Conservation (phyloP, 2,329 filamentous ascomycete genomes). For the Aspergillus uvarum region DNA sequence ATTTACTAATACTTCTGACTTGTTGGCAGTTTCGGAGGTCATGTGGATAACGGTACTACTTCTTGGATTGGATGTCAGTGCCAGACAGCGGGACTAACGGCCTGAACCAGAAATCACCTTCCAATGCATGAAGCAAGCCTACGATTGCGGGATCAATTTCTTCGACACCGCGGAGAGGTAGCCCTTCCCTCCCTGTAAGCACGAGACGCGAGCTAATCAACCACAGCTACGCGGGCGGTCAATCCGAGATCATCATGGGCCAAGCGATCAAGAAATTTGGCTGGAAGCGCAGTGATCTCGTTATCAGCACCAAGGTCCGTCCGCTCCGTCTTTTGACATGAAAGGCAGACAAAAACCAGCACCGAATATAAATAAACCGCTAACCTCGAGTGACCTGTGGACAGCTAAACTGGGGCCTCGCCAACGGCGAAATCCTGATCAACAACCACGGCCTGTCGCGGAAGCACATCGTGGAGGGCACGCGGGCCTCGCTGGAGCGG, state of each 20-base stretch:
- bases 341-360: too few species aligned
- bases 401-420: constrained; percentile 62
- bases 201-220: not conserved
- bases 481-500: constrained; percentile 59
- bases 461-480: constrained; percentile 69
- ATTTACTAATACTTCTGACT: not conserved
- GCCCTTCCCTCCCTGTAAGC: not conserved
- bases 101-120: constrained; percentile 22
- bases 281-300: constrained; percentile 57
- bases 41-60: constrained; percentile 61
- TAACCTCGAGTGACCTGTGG: too few species aligned
- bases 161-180: constrained; percentile 57
- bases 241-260: constrained; percentile 57
- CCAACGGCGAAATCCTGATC: constrained; percentile 60
- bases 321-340: not conserved
- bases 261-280: constrained; percentile 56
- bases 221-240: constrained; percentile 49
- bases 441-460: constrained; percentile 69
- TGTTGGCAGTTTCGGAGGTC: constrained; percentile 57
- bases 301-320: constrained; percentile 37
- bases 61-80: not conserved
- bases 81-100: not conserved
- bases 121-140: constrained; percentile 53
- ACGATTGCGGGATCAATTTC: constrained; percentile 58
- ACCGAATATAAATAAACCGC: too few species aligned